Evolutionary conservation across 352 stramenopile genomes (phyloP), one percentile per base, ranked within the genome.

Genomic region (Globisporangium apiculatum): DNA sequence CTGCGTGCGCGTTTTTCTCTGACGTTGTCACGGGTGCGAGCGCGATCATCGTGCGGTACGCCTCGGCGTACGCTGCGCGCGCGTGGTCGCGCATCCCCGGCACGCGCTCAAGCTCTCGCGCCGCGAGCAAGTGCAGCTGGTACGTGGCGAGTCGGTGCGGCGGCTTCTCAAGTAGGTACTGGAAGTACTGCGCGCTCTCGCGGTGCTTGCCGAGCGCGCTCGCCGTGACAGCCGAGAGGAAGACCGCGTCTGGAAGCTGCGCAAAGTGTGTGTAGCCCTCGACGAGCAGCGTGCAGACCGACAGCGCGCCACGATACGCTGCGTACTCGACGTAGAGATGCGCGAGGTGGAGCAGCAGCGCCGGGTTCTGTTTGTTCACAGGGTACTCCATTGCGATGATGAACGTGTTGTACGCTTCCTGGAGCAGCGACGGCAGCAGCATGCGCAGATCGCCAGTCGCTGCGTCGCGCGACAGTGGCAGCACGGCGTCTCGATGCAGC

Each of bases 331-430:
- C 60, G 53, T 91, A 91, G 51, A 91, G 64, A n/a, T 73, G 62
- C 4, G 64, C 75, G 15, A 89, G 58, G 35, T 79, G 73, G n/a
- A 82, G 55, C 31, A 91, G 56, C 42, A 91, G 47, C 3, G 57
- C 52, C 15, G 77, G 75, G 18, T 83, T 76, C 41, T 76, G 73
- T 59, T 89, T 89, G 72, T 81, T 89, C 37, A 57, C 61, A 5
- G 76, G 63, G 55, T 87, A 91, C 51, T 91, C 82, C 79, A 91
- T 89, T 12, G 79, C 79, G 17, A 91, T 79, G 45, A 91, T 76
- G 42, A 89, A 91, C 1, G 76, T 79, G 55, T 84, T 86, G 59
- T 91, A 91, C 3, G 74, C 68, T 31, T 76, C 74, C 69, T 91
- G 60, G 37, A 38, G 50, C 31, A 53, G 48, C 58, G 17, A 38